Evolutionary conservation across 768 basidiomycete species (phyloP).

Genomic region (Pleurotus ostreatus): DNA sequence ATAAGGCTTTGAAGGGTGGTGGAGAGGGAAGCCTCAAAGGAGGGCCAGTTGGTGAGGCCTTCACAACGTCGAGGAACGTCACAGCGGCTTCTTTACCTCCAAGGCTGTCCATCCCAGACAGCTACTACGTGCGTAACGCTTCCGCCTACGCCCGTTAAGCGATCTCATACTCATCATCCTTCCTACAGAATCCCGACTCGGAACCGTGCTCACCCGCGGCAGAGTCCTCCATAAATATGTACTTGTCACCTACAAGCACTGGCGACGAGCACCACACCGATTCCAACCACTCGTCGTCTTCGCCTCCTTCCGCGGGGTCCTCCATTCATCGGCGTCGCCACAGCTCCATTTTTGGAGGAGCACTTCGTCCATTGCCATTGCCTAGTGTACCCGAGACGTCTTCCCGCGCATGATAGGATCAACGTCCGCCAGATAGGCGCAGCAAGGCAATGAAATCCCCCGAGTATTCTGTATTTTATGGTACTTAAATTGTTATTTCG

Average conservation of each 20-base stretch:
- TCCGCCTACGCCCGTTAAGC: neutral
- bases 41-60: neutral
- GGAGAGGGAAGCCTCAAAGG: neutral
- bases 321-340: too few relatives aligned
- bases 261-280: neutral
- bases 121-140: neutral
- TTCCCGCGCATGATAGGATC: too few relatives aligned
- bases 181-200: neutral
- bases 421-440: too few relatives aligned
- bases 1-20: too few relatives aligned
- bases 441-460: too few relatives aligned
- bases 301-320: neutral
- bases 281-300: slow-evolving; percentile 1
- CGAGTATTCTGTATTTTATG: too few relatives aligned
- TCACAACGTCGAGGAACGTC: neutral
- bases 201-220: slow-evolving; percentile 5
- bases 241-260: neutral
- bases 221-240: slow-evolving; percentile 4
- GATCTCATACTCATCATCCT: neutral
- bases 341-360: too few relatives aligned
- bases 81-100: neutral
- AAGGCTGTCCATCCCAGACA: slow-evolving; percentile 4
- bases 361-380: too few relatives aligned
- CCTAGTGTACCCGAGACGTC: neutral
- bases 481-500: too few relatives aligned